Evolutionary conservation across 108 stramenopile species (phyloP), one percentile per base, ranked within the genome.

Genomic region (Seminavis robusta): DNA sequence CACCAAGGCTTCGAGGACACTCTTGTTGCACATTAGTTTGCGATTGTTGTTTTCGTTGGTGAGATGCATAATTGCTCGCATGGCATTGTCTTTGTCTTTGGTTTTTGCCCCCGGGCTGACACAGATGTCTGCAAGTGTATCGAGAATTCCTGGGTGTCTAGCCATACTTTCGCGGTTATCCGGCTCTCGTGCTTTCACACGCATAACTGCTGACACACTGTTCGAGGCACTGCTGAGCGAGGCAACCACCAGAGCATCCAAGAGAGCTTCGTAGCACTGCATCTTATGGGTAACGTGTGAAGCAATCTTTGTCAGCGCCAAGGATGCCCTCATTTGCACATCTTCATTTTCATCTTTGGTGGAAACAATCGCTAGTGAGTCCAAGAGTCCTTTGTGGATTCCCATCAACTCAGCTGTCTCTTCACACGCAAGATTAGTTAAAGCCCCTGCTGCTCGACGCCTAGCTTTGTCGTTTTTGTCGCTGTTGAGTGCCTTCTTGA

Each of bases 281-380:
- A 88, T 88, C 7, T 80, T 52, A 27, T 66, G 41, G 11, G 80
- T 74, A 33, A 84, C 71, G 29, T 74, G 69, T 24, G 80, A 73
- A 23, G 86, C 84, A 19, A 92, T 58, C 64, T 92, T 92, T 24
- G 90, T 88, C 56, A 92, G 48, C 0, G 90, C 90, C 61, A 92
- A 51, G 6, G 84, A 58, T 33, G 90, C 81, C 8, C 90, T 58
- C 29, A 76, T 72, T 45, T 88, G 86, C 27, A 92, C 90, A 44
- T 92, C 90, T 19, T 27, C 36, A 43, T 77, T 86, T 20, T 66
- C 47, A 65, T 92, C 90, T 15, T 67, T 65, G 21, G 77, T 69
- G 2, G 84, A 62, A 9, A 82, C 86, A 29, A 79, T 47, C 9
- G 90, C 81, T 40, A 92, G 53, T 0, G 80, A 71, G 16, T 81